Conservation (phyloP, 2,329 filamentous ascomycete genomes). For the Colletotrichum sp. region DNA sequence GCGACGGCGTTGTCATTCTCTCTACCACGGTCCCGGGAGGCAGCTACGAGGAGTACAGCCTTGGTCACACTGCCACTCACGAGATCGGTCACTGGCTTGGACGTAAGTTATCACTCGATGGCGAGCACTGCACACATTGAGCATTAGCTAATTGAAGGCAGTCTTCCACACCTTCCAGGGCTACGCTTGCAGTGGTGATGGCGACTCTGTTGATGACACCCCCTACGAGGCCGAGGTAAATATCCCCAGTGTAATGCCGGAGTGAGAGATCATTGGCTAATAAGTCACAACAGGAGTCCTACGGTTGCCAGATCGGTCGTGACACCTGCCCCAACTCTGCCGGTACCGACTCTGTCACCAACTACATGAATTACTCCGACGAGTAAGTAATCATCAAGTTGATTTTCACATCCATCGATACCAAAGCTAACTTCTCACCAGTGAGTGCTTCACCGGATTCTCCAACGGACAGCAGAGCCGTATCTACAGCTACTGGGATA, state of each 20-base stretch:
- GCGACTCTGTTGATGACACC: constrained; percentile 46
- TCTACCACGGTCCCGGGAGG: constrained; percentile 42
- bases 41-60: constrained; percentile 34
- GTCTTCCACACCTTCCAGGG: constrained; percentile 53
- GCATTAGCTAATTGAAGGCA: neutral
- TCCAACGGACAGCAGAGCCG: constrained; percentile 42
- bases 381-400: constrained; percentile 35
- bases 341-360: constrained; percentile 40
- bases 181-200: constrained; percentile 35
- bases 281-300: constrained; percentile 11
- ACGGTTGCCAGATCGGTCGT: constrained; percentile 39
- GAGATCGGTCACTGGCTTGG: constrained; percentile 56
- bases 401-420: neutral
- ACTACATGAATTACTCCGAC: constrained; percentile 46
- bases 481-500: constrained; percentile 32
- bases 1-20: constrained; percentile 44
- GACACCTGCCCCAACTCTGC: constrained; percentile 37
- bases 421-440: constrained; percentile 9
- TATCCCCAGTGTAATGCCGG: rapidly evolving
- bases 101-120: constrained; percentile 3
- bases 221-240: constrained; percentile 35
- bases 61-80: constrained; percentile 40
- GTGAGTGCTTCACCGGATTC: constrained; percentile 49
- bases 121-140: neutral
- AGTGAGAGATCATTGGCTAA: neutral